These are phyloP conservation scores for Pilasporangium apinafurcum DNA, from an alignment of 352 stramenopile genomes.

Conservation along the genomic window DNA sequence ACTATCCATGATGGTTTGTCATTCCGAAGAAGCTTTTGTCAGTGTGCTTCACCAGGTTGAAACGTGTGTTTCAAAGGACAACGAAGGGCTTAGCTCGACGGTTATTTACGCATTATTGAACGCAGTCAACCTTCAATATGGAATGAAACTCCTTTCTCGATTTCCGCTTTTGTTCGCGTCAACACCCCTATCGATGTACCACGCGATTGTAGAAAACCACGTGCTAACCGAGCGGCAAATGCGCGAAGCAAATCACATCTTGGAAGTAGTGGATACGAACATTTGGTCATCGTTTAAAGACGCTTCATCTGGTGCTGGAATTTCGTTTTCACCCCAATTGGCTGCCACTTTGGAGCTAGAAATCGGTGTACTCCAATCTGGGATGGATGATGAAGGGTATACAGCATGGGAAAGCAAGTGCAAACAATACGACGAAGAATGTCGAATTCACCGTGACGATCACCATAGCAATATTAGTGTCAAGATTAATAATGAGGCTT, in stretches of 20 bases:
- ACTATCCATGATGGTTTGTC: conserved; percentile 17
- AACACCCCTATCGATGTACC: conserved; percentile 66
- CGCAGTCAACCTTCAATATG: conserved; percentile 36
- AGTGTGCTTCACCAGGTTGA: conserved; percentile 54
- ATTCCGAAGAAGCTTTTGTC: conserved; percentile 22
- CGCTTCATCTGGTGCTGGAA: conserved; percentile 28
- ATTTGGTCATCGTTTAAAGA: conserved; percentile 79
- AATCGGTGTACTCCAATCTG: conserved; percentile 23
- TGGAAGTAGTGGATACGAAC: conserved; percentile 79
- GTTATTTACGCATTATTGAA: conserved; percentile 70
- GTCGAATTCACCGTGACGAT: conserved; percentile 9
- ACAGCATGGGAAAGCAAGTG: conserved; percentile 49
- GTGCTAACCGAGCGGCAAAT: conserved; percentile 60
- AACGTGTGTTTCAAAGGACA: conserved; percentile 17
- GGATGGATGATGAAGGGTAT: conserved; percentile 39
- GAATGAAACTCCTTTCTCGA: conserved; percentile 49
- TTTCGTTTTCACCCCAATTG: conserved; percentile 70
- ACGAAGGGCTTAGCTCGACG: conserved; percentile 48
- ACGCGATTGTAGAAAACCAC: conserved; percentile 70
- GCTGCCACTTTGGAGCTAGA: conserved; percentile 65
- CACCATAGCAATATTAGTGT: background rate
- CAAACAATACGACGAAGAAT: conserved; percentile 37
- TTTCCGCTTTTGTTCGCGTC: conserved; percentile 61
- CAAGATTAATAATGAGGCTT: conserved; percentile 4
- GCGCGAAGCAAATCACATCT: conserved; percentile 56